phyloP scores from a whole-genome alignment of 108 stramenopile species.

The Skeletonema marinoi region DNA sequence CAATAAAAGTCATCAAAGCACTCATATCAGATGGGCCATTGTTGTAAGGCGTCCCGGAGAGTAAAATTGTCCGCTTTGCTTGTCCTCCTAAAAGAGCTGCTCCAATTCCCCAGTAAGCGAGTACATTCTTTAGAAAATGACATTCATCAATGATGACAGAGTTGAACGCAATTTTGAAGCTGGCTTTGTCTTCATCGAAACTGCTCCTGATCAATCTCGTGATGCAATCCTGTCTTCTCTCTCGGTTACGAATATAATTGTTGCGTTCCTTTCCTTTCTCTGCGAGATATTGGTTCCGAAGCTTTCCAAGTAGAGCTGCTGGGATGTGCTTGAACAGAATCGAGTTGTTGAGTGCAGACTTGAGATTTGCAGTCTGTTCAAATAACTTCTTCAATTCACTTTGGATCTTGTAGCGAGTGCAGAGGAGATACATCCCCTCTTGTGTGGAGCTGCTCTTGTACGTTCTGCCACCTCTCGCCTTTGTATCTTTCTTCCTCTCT shows the following conservation, averaged over 20 bases:
- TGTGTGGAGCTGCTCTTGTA: slow-evolving; percentile 8
- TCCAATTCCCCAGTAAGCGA: slow-evolving; percentile 50
- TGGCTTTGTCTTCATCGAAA: not conserved
- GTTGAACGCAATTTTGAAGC: slow-evolving; percentile 24
- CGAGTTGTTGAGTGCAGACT: not conserved
- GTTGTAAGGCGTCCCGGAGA: slow-evolving; percentile 59
- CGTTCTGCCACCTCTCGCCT: not conserved
- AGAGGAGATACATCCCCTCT: slow-evolving; percentile 20
- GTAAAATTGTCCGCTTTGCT: slow-evolving; percentile 25
- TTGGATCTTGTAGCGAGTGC: slow-evolving; percentile 41
- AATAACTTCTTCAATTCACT: not conserved
- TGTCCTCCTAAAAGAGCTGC: slow-evolving; percentile 39
- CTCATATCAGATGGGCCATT: slow-evolving; percentile 38
- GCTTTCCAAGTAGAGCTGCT: slow-evolving; percentile 2
- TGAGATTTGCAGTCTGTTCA: not conserved
- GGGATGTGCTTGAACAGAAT: slow-evolving; percentile 18
- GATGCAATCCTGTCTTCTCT: slow-evolving; percentile 15
- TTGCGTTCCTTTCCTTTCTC: slow-evolving; percentile 36
- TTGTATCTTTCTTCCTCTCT: slow-evolving; percentile 6
- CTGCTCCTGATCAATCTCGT: slow-evolving; percentile 13
- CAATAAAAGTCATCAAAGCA: slow-evolving; percentile 45
- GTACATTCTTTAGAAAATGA: slow-evolving; percentile 34
- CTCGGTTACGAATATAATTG: not conserved
- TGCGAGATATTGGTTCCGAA: slow-evolving; percentile 34
- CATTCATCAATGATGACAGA: slow-evolving; percentile 51